Evolutionary conservation across 2,329 filamentous ascomycete species (phyloP), one percentile per base, ranked within the genome.

Genomic region (Penicillium sp.): DNA sequence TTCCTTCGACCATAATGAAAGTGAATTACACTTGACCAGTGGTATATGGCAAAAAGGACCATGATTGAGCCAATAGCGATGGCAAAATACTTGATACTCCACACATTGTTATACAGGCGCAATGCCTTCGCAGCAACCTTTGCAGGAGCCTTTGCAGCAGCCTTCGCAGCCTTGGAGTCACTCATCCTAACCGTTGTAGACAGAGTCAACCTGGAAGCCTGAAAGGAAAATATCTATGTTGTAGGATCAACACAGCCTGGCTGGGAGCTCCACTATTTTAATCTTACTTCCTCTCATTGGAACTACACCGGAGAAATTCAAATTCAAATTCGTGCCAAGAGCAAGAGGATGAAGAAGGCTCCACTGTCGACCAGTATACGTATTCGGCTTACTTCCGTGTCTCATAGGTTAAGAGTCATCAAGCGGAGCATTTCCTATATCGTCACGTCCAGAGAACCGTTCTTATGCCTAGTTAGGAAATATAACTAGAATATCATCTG

Each of bases 1-100:
- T 39, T 40, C n/a, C 29, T 36, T 21, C 45, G 54, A 21, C 55
- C 50, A 49, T 47, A 50, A n/a, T 19, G 16, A 41, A 48, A 38
- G 15, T 50, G 29, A 23, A 52, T 31, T 13, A 61, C 47, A 36
- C 41, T 45, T 33, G 38, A 27, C 60, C 60, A 63, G 36, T 63
- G 59, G 15, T 47, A 50, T 48, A 55, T 9, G 11, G 43, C 53
- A 36, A 52, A 56, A 21, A 61, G 34, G 21, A 52, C 44, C 59
- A 63, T 63, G 9, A 61, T 60, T 3, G 48, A 34, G 1, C 60
- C 60, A 5, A 61, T 60, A 29, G 53, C 39, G 15, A 63, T 63
- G 8, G 60, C 59, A 51, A 60, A 60, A 21, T 60, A 63, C 21
- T 63, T 58, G n/a, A 41, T 41, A n/a, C 29, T 52, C 60, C 60